Evolutionary conservation across 164 flowering plant species (phyloP).

Genomic region (Akebia trifoliata): DNA sequence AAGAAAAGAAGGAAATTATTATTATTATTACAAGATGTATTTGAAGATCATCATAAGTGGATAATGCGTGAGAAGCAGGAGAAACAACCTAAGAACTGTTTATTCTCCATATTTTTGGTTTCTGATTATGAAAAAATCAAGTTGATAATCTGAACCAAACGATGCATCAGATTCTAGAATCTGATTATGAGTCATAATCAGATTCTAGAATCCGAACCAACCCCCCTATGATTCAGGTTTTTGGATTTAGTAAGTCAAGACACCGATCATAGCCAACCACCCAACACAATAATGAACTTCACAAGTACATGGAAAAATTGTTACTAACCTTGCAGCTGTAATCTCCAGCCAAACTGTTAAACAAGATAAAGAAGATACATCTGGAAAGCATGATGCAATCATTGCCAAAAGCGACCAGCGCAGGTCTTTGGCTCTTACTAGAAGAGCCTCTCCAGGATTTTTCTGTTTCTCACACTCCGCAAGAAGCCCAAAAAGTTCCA

Average conservation of each 20-base stretch:
- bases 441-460: conserved; percentile 79
- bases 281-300: not conserved
- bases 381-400: conserved; percentile 92
- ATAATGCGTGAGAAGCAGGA: no score
- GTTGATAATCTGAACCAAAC: no score
- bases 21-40: no score
- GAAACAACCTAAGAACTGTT: no score
- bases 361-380: conserved; percentile 80
- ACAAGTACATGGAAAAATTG: not conserved
- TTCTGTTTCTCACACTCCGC: conserved; percentile 86
- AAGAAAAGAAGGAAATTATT: no score
- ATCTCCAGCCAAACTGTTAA: conserved; percentile 96
- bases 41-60: no score
- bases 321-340: conserved; percentile 83
- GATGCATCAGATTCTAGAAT: no score
- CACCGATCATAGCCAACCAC: not conserved
- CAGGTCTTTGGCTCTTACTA: conserved; percentile 73
- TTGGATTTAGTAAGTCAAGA: not conserved
- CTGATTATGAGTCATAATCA: no score
- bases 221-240: no score
- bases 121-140: no score
- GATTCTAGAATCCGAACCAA: no score
- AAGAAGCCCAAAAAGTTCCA: conserved; percentile 79
- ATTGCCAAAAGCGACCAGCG: conserved; percentile 93
- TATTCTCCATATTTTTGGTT: no score